A percentile compares a stretch with the other conserved stretches of the same genome.
Conservation (phyloP, 441 rosid species). For the Erodium chrysanthum region DNA sequence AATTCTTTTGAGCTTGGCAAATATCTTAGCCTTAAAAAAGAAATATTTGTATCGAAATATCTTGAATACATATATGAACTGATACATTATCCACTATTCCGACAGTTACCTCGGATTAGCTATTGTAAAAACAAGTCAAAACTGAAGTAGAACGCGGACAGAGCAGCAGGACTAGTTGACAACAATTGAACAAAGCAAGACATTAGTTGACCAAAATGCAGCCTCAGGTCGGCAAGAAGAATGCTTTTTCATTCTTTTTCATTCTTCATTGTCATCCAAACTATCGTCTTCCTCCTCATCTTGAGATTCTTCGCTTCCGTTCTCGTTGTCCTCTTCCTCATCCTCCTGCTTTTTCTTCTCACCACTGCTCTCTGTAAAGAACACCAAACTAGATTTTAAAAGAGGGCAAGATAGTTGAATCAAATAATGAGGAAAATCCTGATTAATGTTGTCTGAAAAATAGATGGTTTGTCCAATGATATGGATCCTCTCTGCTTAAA, state of each 20-base stretch:
- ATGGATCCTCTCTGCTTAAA: too few relatives aligned
- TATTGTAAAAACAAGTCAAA: not conserved
- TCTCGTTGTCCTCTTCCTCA: constrained; percentile 8
- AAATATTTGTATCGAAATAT: too few relatives aligned
- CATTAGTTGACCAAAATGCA: not conserved
- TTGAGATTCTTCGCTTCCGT: constrained; percentile 4
- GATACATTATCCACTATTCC: not conserved
- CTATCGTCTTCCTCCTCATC: constrained; percentile 15
- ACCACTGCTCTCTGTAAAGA: constrained; percentile 22
- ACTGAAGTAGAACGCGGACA: not conserved
- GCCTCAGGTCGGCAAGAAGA: not conserved
- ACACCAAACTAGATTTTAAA: not conserved
- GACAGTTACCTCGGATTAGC: not conserved
- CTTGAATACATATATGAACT: not conserved
- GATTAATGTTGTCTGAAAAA: too few relatives aligned
- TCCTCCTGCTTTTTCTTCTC: constrained; percentile 23
- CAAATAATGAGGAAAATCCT: too few relatives aligned
- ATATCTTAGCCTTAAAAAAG: too few relatives aligned
- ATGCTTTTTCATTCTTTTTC: not conserved
- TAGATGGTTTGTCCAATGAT: too few relatives aligned
- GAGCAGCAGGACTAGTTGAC: not conserved
- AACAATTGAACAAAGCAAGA: too few relatives aligned
- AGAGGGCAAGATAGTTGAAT: not conserved
- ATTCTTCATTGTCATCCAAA: constrained; percentile 16
- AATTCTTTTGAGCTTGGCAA: too few relatives aligned